Conservation (phyloP, 805 yeast species). For the Hemisphaericaspora nanyangensis region DNA sequence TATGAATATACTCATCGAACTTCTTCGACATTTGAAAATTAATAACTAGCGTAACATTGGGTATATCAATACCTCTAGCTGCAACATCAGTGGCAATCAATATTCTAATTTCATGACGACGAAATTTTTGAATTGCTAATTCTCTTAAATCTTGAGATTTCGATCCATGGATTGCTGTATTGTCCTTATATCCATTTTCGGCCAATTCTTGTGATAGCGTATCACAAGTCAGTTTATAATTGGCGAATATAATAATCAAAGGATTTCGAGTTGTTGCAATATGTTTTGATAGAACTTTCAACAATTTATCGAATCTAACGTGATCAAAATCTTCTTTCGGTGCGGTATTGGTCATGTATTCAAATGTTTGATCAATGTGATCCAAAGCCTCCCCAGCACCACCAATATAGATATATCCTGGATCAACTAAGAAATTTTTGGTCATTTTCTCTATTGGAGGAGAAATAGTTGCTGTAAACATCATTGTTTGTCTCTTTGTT, state of each 20-base stretch:
- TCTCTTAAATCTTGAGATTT: constrained; percentile 85
- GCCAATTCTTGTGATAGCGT: constrained; percentile 49
- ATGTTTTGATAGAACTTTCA: constrained; percentile 38
- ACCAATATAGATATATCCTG: constrained; percentile 68
- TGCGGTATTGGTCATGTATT: constrained; percentile 21
- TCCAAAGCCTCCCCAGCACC: constrained; percentile 61
- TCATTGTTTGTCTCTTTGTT: constrained; percentile 59
- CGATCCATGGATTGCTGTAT: constrained; percentile 76
- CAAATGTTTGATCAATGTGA: constrained; percentile 65
- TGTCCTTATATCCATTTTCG: constrained; percentile 40
- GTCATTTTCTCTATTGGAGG: constrained; percentile 66
- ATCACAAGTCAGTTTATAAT: constrained; percentile 73
- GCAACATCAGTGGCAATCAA: constrained; percentile 94
- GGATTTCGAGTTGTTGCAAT: constrained; percentile 23
- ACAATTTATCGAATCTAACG: constrained; percentile 41
- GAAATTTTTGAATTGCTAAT: constrained; percentile 58
- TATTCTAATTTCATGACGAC: constrained; percentile 52
- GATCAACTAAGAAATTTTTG: constrained; percentile 53
- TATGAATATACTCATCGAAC: constrained; percentile 83
- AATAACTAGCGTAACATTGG: constrained; percentile 77
- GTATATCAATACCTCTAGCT: constrained; percentile 93
- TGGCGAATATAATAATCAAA: constrained; percentile 73
- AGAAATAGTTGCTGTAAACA: constrained; percentile 96
- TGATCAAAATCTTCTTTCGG: constrained; percentile 21
- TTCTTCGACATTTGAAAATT: constrained; percentile 80